Percentiles rank a stretch among this genome's conserved stretches.
These are phyloP conservation scores for Tetrahymena malaccensis DNA, from an alignment of 73 alveolate species.

Conservation along the genomic window DNA sequence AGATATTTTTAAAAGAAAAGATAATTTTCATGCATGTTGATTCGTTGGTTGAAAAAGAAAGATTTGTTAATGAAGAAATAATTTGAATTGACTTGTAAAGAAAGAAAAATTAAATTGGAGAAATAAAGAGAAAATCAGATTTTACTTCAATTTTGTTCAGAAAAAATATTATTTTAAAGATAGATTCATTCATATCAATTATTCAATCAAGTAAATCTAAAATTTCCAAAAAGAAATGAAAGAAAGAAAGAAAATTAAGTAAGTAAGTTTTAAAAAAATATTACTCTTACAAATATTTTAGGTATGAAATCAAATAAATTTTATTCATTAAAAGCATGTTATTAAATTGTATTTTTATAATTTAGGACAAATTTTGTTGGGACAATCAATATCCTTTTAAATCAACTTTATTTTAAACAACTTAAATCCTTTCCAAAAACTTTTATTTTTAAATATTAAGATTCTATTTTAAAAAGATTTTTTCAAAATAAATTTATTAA, in stretches of 20 bases:
- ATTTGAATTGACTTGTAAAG: not conserved
- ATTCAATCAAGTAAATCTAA: not conserved
- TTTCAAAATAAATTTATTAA: too few species aligned
- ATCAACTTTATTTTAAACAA: too few species aligned
- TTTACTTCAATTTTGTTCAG: not conserved
- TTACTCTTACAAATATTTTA: too few species aligned
- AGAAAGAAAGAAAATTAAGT: not conserved
- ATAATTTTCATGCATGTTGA: not conserved
- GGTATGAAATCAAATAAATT: not conserved
- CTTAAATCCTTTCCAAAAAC: too few species aligned
- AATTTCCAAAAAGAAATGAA: not conserved
- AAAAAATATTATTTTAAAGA: not conserved
- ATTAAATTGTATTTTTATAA: too few species aligned
- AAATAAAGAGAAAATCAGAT: not conserved
- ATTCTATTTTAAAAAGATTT: too few species aligned
- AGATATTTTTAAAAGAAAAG: not conserved
- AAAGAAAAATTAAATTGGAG: not conserved
- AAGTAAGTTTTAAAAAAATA: not conserved
- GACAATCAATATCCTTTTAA: too few species aligned
- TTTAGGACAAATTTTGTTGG: not conserved
- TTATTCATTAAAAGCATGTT: not conserved
- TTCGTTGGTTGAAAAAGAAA: not conserved
- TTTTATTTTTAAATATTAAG: too few species aligned
- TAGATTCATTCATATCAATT: too few species aligned
- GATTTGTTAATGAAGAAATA: not conserved